Base-by-base conservation (phyloP, 148 eudicot genomes). In the Amaranthus palmeri region DNA sequence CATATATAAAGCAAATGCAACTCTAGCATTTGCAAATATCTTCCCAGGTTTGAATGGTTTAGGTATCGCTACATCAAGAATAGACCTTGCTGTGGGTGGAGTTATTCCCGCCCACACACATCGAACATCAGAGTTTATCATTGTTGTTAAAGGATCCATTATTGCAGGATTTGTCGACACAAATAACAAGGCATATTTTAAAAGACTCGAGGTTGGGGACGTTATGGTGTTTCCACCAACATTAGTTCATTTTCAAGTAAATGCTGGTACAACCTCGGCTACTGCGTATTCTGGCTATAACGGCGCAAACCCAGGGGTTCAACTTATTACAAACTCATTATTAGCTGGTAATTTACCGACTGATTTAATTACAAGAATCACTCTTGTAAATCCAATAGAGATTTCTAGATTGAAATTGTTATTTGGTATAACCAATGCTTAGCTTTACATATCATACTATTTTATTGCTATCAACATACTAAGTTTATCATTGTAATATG, bases 11-110 rank as follows among this genome's bases (percentile, higher is more conserved):
- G 13, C 4, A 10, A 52, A 52, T 52, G 55, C 13, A 3, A 52
- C 55, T 52, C 13, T 52, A 52, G 55, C 10, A 9, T 52, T 52
- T 10, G 55, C 13, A 10, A 14, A 52, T 52, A 52, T 10, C 13
- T 52, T 7, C 36, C 36, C 36, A 25, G 72, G 59, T 3, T n/a
- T 68, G 8, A 68, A 54, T 42, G 72, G 72, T 6, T 40, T 71
- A 18, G 73, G 73, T 40, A 58, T 71, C 25, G 46, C 73, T 18
- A 71, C 59, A 55, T 44, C 54, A 6, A 58, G 65, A 49, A 7
- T 71, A 58, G 71, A 68, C 45, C 4, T 68, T 13, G 58, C 10
- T 2, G 18, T 68, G 4, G 60, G 56, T 54, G 71, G 71, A 14
- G 45, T 13, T 5, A 41, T 69, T 2, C 60, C 72, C 0, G 18